Evolutionary conservation across 2,329 filamentous ascomycete genomes (phyloP), one percentile per base, ranked within the genome.

Genomic region (Neopestalotiopsis rosae): DNA sequence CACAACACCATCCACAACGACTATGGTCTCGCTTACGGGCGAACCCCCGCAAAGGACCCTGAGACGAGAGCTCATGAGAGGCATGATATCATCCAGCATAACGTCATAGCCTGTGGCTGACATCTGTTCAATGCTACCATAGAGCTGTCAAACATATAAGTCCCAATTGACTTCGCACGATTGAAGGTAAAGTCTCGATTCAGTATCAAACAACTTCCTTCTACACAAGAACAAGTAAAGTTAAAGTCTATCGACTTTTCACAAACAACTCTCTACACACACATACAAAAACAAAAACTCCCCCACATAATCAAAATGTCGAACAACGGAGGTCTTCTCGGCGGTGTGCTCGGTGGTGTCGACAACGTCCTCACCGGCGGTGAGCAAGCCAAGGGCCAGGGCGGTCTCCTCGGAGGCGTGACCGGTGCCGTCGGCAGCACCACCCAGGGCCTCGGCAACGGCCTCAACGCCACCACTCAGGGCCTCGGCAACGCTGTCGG

Each of bases 301-400:
- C 38, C 30, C n/a, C 20, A 63, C 61, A 12, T 0, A 5, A 65
- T 70, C 69, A 70, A 59, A 66, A 78, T 78, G 77, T 79, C 77
- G n/a, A 75, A 76, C 74, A 57, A 57, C 34, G 76, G 76, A 68
- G 77, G 77, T 68, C 77, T 79, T 65, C 76, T 79, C 67, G 77
- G 77, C 66, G 76, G 76, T 65, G 63, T 79, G 49, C 71, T 76
- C 28, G 76, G 77, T 49, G 75, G 77, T 38, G 69, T 79, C 38
- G 77, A 79, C 75, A 79, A 78, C 65, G 72, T 79, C 63, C 73
- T 79, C 40, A 79, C 77, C 20, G 77, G 77, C 65, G 77, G 77
- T 61, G 77, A 79, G 56, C 73, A 78, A 70, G 76, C 76, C 28
- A 73, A 78, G 2, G 76, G 76, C 64, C 77, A 79, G 66, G 77